Evolutionary conservation across 2,329 filamentous ascomycete species (phyloP), one percentile per base, ranked within the genome.

Genomic region (Aspergillus ibericus): DNA sequence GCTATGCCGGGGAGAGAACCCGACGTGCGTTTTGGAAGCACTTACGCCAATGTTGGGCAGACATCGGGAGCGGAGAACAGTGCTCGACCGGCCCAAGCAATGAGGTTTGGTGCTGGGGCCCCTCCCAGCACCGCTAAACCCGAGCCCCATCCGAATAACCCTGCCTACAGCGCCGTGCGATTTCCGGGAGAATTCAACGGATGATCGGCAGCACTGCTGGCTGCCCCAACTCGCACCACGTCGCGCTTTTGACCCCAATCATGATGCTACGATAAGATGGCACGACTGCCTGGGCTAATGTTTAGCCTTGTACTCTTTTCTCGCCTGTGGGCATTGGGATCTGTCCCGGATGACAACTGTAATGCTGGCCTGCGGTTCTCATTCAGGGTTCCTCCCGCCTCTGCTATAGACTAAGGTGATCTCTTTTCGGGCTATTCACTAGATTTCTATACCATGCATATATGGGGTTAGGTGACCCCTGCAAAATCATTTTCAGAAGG

Each of bases 1-100:
- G 52, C 61, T 25, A 55, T 72, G 1, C 42, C 64, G 15, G 52
- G 44, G 6, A 59, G 61, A 25, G 27, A 63, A 18, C 44, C 60
- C 6, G 56, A 57, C 25, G 56, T 60, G 52, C 58, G 55, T 22
- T 64, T 58, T 16, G 59, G 60, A 20, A 55, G 53, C 32, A 60
- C 53, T 42, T 54, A 56, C 4, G 13, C 58, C 18, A 47, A 20
- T 22, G 32, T 60, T 29, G 47, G 52, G 16, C 64, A 66, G 18
- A 52, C 58, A 29, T 46, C 60, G 12, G 58, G 49, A 16, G 34
- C 60, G n/a, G 58, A 59, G 40, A 53, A 27, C 16, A 35, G 53
- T 18, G 38, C 59, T 4, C 40, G 46, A 18, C 47, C 58, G 36
- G 48, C 57, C 42, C 61, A 62, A 40, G 13, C 58, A 15, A 27